Conservation (phyloP, 164 flowering plant genomes). For the Umbilicus rupestris region DNA sequence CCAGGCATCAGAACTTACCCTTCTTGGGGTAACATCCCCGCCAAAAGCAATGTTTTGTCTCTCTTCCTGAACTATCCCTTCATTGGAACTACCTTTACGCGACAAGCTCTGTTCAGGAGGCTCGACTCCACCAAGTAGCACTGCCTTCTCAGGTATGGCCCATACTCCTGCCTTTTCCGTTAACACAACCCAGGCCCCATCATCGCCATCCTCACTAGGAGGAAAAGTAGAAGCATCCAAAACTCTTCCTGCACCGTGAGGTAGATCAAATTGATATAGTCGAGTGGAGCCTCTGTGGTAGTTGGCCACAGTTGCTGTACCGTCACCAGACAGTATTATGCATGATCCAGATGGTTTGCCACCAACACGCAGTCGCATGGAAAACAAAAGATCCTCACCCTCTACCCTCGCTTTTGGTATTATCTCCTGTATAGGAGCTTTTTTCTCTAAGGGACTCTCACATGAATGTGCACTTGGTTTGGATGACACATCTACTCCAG, state of each 20-base stretch:
- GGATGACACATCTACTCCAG: conserved; percentile 26
- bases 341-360: conserved; percentile 93
- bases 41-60: conserved; percentile 43
- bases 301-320: conserved; percentile 81
- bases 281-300: conserved; percentile 55
- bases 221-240: conserved; percentile 87
- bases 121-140: conserved; percentile 86
- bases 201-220: conserved; percentile 55
- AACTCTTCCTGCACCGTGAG: conserved; percentile 92
- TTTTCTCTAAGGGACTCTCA: conserved; percentile 65
- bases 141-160: conserved; percentile 94
- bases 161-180: conserved; percentile 95
- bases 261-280: conserved; percentile 83
- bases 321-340: conserved; percentile 82
- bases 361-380: conserved; percentile 77
- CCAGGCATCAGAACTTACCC: conserved; percentile 70
- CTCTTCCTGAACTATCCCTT: conserved; percentile 56
- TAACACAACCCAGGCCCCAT: conserved; percentile 82
- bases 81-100: conserved; percentile 85
- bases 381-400: conserved; percentile 69
- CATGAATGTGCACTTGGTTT: conserved; percentile 17
- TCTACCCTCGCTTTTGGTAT: conserved; percentile 93
- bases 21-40: conserved; percentile 53
- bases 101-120: conserved; percentile 91
- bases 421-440: conserved; percentile 71